These are phyloP conservation scores for Backusella tarrabulga DNA, from an alignment of 192 early-diverging fungal species.

Conservation along the genomic window DNA sequence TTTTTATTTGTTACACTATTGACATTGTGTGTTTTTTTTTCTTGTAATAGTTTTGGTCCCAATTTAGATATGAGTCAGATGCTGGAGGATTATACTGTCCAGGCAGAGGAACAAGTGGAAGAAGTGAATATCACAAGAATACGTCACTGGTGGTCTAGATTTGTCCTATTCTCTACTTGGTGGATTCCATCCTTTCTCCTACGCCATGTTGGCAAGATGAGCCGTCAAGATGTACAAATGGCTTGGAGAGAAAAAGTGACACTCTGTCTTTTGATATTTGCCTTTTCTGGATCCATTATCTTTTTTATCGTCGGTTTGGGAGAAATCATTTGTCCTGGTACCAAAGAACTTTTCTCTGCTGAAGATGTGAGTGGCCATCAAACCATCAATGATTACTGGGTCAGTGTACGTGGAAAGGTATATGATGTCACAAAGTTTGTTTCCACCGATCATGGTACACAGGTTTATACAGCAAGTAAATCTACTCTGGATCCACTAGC, in stretches of 20 bases:
- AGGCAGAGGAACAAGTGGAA: conserved; percentile 46
- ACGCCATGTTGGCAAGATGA: conserved; percentile 66
- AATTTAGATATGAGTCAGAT: conserved; percentile 37
- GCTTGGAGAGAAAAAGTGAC: conserved; percentile 94
- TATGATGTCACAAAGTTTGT: conserved; percentile 69
- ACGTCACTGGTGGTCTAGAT: conserved; percentile 65
- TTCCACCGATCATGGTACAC: conserved; percentile 55
- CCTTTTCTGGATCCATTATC: conserved; percentile 71
- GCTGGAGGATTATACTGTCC: conserved; percentile 39
- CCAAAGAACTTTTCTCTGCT: conserved; percentile 57
- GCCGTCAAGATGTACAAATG: conserved; percentile 88
- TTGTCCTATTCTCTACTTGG: conserved; percentile 85
- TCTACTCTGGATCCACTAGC: conserved; percentile 52
- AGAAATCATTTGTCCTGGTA: conserved; percentile 77
- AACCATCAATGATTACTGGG: conserved; percentile 57
- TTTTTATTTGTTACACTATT: background rate
- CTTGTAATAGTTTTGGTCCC: conserved; percentile 24
- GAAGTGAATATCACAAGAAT: conserved; percentile 45
- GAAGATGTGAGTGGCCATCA: conserved; percentile 61
- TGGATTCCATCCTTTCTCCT: conserved; percentile 69
- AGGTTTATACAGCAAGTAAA: conserved; percentile 36
- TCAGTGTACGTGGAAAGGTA: conserved; percentile 64
- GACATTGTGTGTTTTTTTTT: background rate
- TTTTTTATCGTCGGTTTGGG: conserved; percentile 90
- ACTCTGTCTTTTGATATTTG: conserved; percentile 80